Evolutionary conservation across 2,329 filamentous ascomycete species (phyloP).

Genomic region (Cladobotryum mycophilum): DNA sequence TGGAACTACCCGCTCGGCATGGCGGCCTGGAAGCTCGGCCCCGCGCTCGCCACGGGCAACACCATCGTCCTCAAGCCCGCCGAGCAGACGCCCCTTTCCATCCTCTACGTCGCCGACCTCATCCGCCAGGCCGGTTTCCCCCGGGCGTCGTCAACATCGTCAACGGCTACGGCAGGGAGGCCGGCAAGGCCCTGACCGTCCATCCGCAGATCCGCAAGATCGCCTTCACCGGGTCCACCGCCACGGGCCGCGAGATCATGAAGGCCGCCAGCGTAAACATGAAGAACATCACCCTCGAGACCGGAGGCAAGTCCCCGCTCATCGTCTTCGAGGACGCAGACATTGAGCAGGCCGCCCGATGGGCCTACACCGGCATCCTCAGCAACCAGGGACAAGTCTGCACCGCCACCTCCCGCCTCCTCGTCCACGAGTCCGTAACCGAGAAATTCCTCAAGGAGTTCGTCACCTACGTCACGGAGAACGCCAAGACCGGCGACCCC

Average conservation of each 20-base stretch:
- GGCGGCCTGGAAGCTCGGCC: slow-evolving; percentile 65
- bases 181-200: slow-evolving; percentile 60
- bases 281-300: slow-evolving; percentile 62
- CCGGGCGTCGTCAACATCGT: slow-evolving; percentile 71
- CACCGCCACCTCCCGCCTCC: slow-evolving; percentile 56
- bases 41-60: slow-evolving; percentile 60
- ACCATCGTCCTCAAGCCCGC: slow-evolving; percentile 59
- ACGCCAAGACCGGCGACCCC: slow-evolving; percentile 62
- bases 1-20: slow-evolving; percentile 57
- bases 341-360: slow-evolving; percentile 61
- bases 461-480: slow-evolving; percentile 50
- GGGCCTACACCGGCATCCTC: slow-evolving; percentile 46
- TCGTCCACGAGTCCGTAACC: slow-evolving; percentile 55
- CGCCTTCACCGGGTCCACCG: slow-evolving; percentile 71
- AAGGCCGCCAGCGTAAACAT: slow-evolving; percentile 61
- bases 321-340: slow-evolving; percentile 62
- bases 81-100: slow-evolving; percentile 61
- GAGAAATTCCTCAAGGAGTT: slow-evolving; percentile 60
- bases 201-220: slow-evolving; percentile 69
- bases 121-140: slow-evolving; percentile 67
- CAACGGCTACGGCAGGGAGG: slow-evolving; percentile 63
- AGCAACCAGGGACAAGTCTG: slow-evolving; percentile 60
- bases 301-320: slow-evolving; percentile 60
- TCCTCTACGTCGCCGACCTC: slow-evolving; percentile 59
- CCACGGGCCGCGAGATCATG: slow-evolving; percentile 69